phyloP scores from a whole-genome alignment of 352 stramenopile genomes.

The Phytophthora fragariaefolia region DNA sequence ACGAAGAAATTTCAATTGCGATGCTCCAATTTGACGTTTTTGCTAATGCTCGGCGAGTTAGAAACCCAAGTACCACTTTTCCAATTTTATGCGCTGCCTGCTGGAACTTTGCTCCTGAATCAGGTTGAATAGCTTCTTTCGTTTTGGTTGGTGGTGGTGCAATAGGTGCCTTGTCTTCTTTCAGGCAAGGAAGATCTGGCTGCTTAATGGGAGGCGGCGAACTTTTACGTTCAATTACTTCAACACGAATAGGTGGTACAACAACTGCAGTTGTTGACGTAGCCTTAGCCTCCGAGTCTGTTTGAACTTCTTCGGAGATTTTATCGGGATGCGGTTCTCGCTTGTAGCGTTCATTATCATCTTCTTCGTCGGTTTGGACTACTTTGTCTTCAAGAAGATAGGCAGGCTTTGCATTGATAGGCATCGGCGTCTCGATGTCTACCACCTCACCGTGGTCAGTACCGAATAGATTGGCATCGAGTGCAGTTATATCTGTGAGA shows the following conservation, averaged over 20 bases:
- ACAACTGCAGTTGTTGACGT: no score
- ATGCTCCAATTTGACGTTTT: conserved; percentile 66
- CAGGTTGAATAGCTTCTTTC: background rate
- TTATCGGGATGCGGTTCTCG: background rate
- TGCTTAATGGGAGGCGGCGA: conserved; percentile 8
- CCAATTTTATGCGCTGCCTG: conserved; percentile 52
- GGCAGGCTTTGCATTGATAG: background rate
- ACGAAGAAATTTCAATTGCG: conserved; percentile 34
- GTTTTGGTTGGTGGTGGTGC: background rate
- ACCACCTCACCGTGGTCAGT: conserved; percentile 47
- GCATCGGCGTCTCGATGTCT: conserved; percentile 4
- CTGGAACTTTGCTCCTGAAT: conserved; percentile 23
- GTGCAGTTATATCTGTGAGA: conserved; percentile 60
- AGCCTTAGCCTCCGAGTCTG: conserved; percentile 18
- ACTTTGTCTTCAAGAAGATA: conserved; percentile 54
- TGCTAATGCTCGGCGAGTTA: conserved; percentile 42
- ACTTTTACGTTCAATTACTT: conserved; percentile 8
- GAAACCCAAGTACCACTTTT: conserved; percentile 59
- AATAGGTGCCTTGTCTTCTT: conserved; percentile 3
- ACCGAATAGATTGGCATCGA: conserved; percentile 74
- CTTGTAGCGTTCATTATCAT: conserved; percentile 13
- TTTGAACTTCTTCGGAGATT: conserved; percentile 41
- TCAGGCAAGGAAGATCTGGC: background rate
- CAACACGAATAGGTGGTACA: no score
- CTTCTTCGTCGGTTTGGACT: conserved; percentile 65